Conservation (phyloP, 768 basidiomycete genomes). For the Xerocomellus dryophilus region DNA sequence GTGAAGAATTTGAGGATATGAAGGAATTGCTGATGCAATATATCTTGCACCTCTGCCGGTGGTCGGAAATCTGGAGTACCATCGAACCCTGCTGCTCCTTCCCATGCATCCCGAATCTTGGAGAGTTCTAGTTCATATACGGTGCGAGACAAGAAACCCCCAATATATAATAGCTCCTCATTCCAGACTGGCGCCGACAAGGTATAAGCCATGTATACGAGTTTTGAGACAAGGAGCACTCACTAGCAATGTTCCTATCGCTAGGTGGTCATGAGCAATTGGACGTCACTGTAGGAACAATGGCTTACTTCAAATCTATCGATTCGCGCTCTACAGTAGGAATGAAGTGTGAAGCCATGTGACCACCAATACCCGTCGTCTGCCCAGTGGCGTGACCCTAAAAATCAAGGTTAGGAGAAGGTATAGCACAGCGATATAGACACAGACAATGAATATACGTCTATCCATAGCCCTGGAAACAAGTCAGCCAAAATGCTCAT, state of each 20-base stretch:
- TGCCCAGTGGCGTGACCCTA: constrained; percentile 22
- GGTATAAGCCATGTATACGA: too few relatives aligned
- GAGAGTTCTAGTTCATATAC: neutral
- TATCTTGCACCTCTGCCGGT: neutral
- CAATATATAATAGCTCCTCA: neutral
- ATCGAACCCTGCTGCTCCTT: neutral
- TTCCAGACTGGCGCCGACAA: neutral
- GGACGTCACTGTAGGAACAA: neutral
- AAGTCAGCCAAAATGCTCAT: neutral
- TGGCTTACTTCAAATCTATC: neutral
- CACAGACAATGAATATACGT: constrained; percentile 74
- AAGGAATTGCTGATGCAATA: constrained; percentile 59
- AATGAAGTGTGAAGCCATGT: neutral
- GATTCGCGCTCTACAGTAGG: neutral
- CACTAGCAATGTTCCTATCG: neutral
- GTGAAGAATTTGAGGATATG: constrained; percentile 57
- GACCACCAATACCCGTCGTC: neutral
- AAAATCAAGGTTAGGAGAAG: neutral
- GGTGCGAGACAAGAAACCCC: neutral
- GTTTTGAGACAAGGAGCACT: too few relatives aligned
- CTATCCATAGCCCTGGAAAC: constrained; percentile 53
- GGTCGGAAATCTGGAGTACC: neutral
- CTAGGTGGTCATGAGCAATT: neutral
- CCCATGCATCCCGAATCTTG: neutral
- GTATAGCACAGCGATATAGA: neutral